Conservation (phyloP, 805 yeast genomes). For the Teunomyces gatunensis region DNA sequence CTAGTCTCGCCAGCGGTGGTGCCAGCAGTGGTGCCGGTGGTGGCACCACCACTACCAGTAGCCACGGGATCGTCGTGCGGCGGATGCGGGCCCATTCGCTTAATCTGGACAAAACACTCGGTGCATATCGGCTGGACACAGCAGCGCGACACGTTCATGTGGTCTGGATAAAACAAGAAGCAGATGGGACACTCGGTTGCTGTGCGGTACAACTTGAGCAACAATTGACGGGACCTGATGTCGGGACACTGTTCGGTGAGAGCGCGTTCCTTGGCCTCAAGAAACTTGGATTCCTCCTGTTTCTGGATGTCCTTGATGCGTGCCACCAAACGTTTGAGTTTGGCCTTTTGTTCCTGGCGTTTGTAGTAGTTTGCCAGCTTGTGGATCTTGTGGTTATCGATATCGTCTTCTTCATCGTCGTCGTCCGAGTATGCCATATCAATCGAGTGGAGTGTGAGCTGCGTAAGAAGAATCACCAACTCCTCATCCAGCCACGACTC, state of each 20-base stretch:
- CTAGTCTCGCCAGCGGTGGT: not conserved
- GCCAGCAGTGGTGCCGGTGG: no score
- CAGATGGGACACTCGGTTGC: conserved; percentile 93
- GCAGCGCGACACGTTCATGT: conserved; percentile 78
- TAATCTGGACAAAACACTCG: conserved; percentile 95
- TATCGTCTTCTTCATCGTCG: conserved; percentile 51
- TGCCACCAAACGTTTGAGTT: conserved; percentile 38
- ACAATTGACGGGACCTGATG: conserved; percentile 44
- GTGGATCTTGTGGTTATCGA: conserved; percentile 57
- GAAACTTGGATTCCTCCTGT: conserved; percentile 35
- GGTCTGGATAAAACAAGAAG: conserved; percentile 78
- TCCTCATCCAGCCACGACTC: conserved; percentile 70
- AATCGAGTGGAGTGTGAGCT: conserved; percentile 56
- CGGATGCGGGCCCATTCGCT: conserved; percentile 87
- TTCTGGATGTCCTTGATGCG: conserved; percentile 28
- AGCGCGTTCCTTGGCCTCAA: conserved; percentile 20
- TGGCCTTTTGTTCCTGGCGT: conserved; percentile 49
- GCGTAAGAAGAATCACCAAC: conserved; percentile 47
- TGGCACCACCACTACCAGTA: not conserved
- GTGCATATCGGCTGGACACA: conserved; percentile 93
- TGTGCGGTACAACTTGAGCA: conserved; percentile 59
- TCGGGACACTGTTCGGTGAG: conserved; percentile 11
- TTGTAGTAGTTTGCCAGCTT: conserved; percentile 45
- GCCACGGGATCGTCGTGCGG: conserved; percentile 64
- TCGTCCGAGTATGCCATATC: conserved; percentile 47